Base-by-base conservation (phyloP, 352 stramenopile species). In the Globisporangium iwayamae region DNA sequence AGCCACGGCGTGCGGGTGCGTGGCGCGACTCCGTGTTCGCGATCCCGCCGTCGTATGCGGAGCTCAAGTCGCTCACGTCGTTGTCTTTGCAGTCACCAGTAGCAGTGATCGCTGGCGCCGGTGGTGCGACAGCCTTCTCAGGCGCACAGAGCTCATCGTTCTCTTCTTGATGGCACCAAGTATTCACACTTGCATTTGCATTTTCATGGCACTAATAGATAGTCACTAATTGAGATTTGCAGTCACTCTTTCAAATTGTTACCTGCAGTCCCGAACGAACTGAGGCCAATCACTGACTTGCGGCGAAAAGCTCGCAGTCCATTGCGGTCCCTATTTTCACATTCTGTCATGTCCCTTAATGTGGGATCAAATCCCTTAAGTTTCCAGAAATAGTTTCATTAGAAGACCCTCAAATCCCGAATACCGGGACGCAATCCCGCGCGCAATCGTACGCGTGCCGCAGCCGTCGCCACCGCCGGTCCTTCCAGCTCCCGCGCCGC, bases 21-120 rank as follows among this genome's bases (percentile, higher is more conserved):
- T 66, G 58, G 55, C 59, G 64, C 22, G 60, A 74, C 30, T 71
- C 64, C 14, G 59, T 71, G 25, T 63, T 71, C 47, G 34, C 54
- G 7, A 58, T 59, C 14, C 59, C 64, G 14, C 47, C 50, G 10
- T 63, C 67, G 30, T 68, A 62, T 25, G 11, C 20, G 20, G 59
- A 65, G 25, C 59, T 65, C 48, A 56, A 39, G 59, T 52, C 50
- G 59, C 50, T 65, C 22, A 41, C 48, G 18, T 45, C 59, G 13
- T 32, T 38, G 4, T 34, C 58, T 41, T 28, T 56, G 3, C n/a
- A 32, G 3, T 56, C 55, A 14, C 55, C 55, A 39, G 41, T 32
- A 28, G 22, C 18, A 60, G 5, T 13, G 14, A 7, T 16, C 16
- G 14, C 48, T 20, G 22, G 6, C 16, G 7, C 3, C 5, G 48